A percentile compares a stretch with the other conserved stretches of the same genome.
These are phyloP conservation scores for Diaporthe sp. DNA, from an alignment of 2,329 filamentous ascomycete species.

Conservation along the genomic window DNA sequence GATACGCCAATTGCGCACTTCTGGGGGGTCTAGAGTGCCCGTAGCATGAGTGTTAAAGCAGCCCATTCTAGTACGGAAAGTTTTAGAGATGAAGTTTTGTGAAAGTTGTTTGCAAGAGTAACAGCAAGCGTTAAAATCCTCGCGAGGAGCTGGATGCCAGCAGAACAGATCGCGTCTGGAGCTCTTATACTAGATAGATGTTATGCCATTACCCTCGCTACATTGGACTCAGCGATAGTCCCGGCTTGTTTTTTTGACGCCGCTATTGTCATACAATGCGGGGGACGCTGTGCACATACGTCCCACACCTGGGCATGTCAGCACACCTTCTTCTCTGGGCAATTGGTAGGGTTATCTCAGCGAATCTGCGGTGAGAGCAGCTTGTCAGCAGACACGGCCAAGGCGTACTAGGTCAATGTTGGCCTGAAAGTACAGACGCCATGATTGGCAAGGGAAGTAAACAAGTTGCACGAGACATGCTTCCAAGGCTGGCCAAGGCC, in stretches of 20 bases:
- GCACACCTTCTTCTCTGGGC: not conserved
- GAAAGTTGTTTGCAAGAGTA: not conserved
- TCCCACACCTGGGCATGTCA: not conserved
- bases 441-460: conserved; percentile 10
- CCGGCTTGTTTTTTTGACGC: not conserved
- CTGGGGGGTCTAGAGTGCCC: conserved; percentile 2
- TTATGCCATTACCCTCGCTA: not conserved
- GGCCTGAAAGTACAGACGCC: not conserved
- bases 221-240: not conserved
- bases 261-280: conserved; percentile 3
- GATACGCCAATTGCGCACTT: conserved; percentile 10
- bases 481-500: conserved; percentile 17
- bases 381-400: conserved; percentile 13
- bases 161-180: not conserved
- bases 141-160: not conserved
- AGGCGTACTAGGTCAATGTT: not conserved
- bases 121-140: not conserved
- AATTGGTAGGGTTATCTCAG: not conserved
- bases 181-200: not conserved
- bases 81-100: not conserved
- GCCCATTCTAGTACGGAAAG: conserved; percentile 3
- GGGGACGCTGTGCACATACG: not conserved
- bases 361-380: conserved; percentile 10
- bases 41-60: conserved; percentile 19
- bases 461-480: conserved; percentile 3